These are phyloP conservation scores for Scedosporium boydii DNA, from an alignment of 2,329 filamentous ascomycete genomes.

Conservation along the genomic window DNA sequence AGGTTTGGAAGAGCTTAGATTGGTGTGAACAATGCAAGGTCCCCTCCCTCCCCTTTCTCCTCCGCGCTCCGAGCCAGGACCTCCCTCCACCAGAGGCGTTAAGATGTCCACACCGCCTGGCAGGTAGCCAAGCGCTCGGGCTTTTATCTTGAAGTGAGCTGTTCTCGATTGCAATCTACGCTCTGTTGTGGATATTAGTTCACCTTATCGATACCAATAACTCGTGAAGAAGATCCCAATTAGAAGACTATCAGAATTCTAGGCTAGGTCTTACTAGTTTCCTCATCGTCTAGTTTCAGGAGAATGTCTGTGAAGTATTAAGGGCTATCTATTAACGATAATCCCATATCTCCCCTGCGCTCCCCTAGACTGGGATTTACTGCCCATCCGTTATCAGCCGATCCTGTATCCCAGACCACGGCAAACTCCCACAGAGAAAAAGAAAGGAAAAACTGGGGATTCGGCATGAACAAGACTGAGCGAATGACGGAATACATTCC, in stretches of 20 bases:
- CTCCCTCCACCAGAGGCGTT: neutral
- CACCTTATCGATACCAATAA: too few species aligned
- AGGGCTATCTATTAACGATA: neutral
- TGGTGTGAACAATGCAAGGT: neutral
- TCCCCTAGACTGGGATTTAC: neutral
- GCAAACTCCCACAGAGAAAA: neutral
- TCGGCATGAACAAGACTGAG: neutral
- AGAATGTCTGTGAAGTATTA: neutral
- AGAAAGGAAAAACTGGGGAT: neutral
- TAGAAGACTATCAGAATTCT: too few species aligned
- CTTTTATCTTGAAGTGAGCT: too few species aligned
- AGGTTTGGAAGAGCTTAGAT: neutral
- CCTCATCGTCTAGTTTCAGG: neutral
- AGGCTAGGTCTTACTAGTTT: too few species aligned
- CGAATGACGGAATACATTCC: neutral
- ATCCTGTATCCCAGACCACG: neutral
- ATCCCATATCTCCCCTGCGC: neutral
- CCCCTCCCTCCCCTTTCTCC: neutral
- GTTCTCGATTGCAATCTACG: too few species aligned
- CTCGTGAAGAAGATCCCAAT: too few species aligned
- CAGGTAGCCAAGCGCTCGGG: too few species aligned
- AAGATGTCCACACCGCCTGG: too few species aligned
- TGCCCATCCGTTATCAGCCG: too few species aligned
- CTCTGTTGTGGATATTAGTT: too few species aligned
- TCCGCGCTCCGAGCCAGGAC: neutral